Percentiles rank a stretch among this genome's conserved stretches.
These are phyloP conservation scores for Suhomyces anneliseae DNA, from an alignment of 1,139 yeast genomes.

Conservation along the genomic window DNA sequence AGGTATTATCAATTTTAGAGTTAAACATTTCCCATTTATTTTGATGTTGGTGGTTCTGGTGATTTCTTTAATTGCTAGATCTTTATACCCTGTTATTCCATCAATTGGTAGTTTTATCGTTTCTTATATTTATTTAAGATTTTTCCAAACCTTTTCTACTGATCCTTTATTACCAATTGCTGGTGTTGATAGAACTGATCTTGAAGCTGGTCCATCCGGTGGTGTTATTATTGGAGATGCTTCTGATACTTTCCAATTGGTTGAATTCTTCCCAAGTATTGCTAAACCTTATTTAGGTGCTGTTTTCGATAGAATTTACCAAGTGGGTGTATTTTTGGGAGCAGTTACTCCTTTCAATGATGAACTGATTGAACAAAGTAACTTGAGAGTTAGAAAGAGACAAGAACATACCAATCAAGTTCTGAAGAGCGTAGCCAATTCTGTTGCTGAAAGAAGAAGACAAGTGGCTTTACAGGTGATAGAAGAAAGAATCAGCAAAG, in stretches of 20 bases:
- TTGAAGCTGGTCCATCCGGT: constrained; percentile 1
- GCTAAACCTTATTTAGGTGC: constrained; percentile 54
- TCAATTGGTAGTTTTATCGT: constrained; percentile 66
- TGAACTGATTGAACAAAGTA: constrained; percentile 71
- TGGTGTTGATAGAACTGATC: constrained; percentile 15
- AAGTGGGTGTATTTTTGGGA: constrained; percentile 52
- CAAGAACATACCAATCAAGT: constrained; percentile 45
- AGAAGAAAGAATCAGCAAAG: constrained; percentile 63
- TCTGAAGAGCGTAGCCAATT: constrained; percentile 46
- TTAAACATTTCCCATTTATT: constrained; percentile 72
- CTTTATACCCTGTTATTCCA: constrained; percentile 62
- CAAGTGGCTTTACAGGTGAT: constrained; percentile 82
- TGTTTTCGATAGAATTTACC: constrained; percentile 55
- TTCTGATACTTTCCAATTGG: constrained; percentile 81
- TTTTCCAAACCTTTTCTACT: constrained; percentile 53
- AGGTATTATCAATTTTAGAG: constrained; percentile 63
- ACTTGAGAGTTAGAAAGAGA: constrained; percentile 64
- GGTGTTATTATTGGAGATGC: constrained; percentile 71
- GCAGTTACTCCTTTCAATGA: constrained; percentile 67
- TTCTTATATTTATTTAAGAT: constrained; percentile 76
- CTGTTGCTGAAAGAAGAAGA: constrained; percentile 81
- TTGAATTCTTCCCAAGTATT: constrained; percentile 74
- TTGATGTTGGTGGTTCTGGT: constrained; percentile 45
- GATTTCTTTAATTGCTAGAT: constrained; percentile 42
- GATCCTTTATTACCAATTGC: constrained; percentile 45